Percentiles rank a stretch among this genome's conserved stretches.
phyloP scores from a whole-genome alignment of 352 stramenopile species.

The Phytophthora sansomeana region DNA sequence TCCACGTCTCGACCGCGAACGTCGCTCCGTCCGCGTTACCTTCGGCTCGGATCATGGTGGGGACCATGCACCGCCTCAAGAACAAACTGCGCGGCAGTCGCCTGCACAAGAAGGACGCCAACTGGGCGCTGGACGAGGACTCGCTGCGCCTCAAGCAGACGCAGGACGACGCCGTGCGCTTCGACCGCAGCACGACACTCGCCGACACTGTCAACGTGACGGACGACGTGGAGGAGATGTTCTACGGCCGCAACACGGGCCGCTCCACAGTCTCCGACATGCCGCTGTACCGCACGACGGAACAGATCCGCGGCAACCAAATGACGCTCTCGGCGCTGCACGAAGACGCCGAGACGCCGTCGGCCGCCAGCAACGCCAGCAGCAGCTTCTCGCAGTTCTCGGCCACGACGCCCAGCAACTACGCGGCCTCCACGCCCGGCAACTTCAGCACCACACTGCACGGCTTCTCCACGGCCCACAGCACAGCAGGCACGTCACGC shows the following conservation, averaged over 20 bases:
- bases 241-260: constrained; percentile 44
- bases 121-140: constrained; percentile 47
- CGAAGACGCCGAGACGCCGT: constrained; percentile 62
- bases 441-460: constrained; percentile 15
- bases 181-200: constrained; percentile 46
- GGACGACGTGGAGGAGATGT: constrained; percentile 79
- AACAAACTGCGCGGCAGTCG: constrained; percentile 58
- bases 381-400: constrained; percentile 47
- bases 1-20: constrained; percentile 1
- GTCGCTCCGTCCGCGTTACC: background rate
- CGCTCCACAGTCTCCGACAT: constrained; percentile 28
- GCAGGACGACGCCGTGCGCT: constrained; percentile 44
- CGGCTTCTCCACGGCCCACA: constrained; percentile 15
- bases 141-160: constrained; percentile 54
- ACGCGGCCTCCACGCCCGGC: constrained; percentile 28
- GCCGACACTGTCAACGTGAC: constrained; percentile 49
- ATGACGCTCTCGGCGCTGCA: constrained; percentile 57
- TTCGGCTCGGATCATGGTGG: constrained; percentile 24
- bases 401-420: constrained; percentile 30
- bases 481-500: background rate
- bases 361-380: constrained; percentile 45
- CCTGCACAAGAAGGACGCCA: constrained; percentile 48
- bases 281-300: constrained; percentile 62
- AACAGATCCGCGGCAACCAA: constrained; percentile 57
- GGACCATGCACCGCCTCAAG: constrained; percentile 74